These are phyloP conservation scores for Aspergillus diversus DNA, from an alignment of 495 filamentous ascomycete genomes.

Conservation along the genomic window DNA sequence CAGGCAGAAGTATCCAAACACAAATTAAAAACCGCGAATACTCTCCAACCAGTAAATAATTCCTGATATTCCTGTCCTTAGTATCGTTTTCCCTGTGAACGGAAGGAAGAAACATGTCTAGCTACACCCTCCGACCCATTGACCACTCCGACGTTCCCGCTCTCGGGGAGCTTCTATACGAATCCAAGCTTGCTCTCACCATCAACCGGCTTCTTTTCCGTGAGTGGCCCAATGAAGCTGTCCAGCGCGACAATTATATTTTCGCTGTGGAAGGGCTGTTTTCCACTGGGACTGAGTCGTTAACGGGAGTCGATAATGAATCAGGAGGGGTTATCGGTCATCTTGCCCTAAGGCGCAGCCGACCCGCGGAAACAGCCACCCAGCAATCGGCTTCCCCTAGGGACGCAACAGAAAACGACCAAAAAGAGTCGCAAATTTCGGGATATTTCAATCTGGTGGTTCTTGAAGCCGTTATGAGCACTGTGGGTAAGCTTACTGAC, in stretches of 20 bases:
- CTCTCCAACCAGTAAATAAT: too few species aligned
- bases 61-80: too few species aligned
- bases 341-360: slow-evolving; percentile 20
- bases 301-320: slow-evolving; percentile 24
- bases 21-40: too few species aligned
- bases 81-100: too few species aligned
- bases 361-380: background rate
- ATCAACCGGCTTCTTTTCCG: slow-evolving; percentile 38
- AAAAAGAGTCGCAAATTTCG: background rate
- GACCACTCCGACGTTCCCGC: slow-evolving; percentile 22
- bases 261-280: slow-evolving; percentile 16
- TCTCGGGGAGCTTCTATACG: slow-evolving; percentile 28
- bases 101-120: background rate
- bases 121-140: slow-evolving; percentile 24
- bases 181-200: slow-evolving; percentile 32
- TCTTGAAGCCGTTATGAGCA: slow-evolving; percentile 16
- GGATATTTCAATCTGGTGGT: slow-evolving; percentile 24
- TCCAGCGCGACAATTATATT: slow-evolving; percentile 25
- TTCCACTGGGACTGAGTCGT: background rate
- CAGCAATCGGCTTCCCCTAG: background rate
- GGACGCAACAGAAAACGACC: background rate
- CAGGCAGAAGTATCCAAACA: too few species aligned
- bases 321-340: slow-evolving; percentile 26
- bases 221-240: slow-evolving; percentile 31
- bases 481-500: slow-evolving; percentile 4